Percentiles rank a stretch among this genome's conserved stretches.
Conservation (phyloP, 495 filamentous ascomycete genomes). For the Hapsidospora chrysogenum region DNA sequence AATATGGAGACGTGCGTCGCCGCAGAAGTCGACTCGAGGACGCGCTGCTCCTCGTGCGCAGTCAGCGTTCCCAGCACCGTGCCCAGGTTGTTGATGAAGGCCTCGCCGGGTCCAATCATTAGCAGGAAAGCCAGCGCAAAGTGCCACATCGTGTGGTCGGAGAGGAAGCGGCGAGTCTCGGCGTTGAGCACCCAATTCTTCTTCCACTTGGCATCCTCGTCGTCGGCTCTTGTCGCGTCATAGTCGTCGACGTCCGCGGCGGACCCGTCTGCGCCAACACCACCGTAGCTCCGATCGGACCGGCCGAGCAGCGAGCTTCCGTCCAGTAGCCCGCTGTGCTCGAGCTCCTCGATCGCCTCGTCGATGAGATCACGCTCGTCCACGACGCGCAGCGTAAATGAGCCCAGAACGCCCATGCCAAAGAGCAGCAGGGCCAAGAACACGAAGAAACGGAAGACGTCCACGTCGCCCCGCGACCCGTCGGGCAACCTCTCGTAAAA, state of each 20-base stretch:
- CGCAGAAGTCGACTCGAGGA: conserved; percentile 39
- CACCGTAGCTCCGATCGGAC: conserved; percentile 17
- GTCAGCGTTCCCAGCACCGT: conserved; percentile 80
- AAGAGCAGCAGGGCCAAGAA: conserved; percentile 56
- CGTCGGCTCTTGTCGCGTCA: conserved; percentile 20
- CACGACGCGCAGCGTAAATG: conserved; percentile 50
- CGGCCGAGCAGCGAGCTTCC: conserved; percentile 20
- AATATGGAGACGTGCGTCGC: conserved; percentile 88
- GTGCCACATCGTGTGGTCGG: conserved; percentile 88
- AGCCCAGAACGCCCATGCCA: conserved; percentile 54
- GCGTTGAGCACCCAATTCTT: conserved; percentile 78
- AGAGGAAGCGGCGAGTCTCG: conserved; percentile 67
- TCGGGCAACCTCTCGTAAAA: conserved; percentile 48
- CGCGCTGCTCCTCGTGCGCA: conserved; percentile 33
- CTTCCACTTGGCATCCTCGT: conserved; percentile 50
- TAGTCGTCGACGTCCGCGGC: conserved; percentile 17
- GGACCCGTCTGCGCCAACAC: conserved; percentile 13
- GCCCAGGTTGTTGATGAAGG: conserved; percentile 94
- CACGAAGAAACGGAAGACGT: conserved; percentile 74
- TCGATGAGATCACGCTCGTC: conserved; percentile 57
- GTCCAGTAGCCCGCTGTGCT: conserved; percentile 69
- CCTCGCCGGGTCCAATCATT: conserved; percentile 83
- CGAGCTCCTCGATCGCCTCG: conserved; percentile 69
- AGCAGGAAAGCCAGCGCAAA: conserved; percentile 85
- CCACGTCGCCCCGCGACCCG: conserved; percentile 56